phyloP scores from a whole-genome alignment of 768 basidiomycete genomes.

The Chalciporus pseudorubinellus region DNA sequence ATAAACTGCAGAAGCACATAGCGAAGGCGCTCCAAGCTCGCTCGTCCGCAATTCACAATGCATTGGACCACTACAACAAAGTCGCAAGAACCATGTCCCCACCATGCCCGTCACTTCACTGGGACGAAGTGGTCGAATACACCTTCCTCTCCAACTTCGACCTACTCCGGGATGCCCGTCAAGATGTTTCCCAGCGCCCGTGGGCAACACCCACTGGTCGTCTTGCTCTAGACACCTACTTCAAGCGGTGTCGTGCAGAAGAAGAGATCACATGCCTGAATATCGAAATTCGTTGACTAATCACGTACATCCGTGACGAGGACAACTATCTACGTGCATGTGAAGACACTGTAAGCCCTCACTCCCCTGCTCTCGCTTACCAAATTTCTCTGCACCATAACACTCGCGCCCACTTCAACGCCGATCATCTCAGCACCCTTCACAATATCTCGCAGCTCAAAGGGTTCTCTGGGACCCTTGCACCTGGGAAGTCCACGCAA shows the following conservation, averaged over 20 bases:
- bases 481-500: no score
- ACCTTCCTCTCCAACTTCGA: conserved; percentile 5
- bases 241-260: conserved; percentile 2
- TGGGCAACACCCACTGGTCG: conserved; percentile 4
- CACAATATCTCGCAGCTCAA: no score
- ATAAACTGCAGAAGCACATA: conserved; percentile 6
- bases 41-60: background rate
- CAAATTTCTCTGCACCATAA: no score
- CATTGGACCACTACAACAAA: background rate
- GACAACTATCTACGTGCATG: no score
- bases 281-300: conserved; percentile 2
- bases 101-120: background rate
- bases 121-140: conserved; percentile 5
- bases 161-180: background rate
- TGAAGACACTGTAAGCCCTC: no score
- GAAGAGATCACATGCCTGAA: conserved; percentile 8
- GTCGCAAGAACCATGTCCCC: background rate
- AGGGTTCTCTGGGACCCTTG: no score
- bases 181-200: background rate
- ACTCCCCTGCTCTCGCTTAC: no score
- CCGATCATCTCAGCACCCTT: no score
- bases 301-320: background rate
- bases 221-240: conserved; percentile 2
- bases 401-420: no score
- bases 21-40: background rate